phyloP scores from a whole-genome alignment of 306 rosid genomes.

The Luffa aegyptiaca region DNA sequence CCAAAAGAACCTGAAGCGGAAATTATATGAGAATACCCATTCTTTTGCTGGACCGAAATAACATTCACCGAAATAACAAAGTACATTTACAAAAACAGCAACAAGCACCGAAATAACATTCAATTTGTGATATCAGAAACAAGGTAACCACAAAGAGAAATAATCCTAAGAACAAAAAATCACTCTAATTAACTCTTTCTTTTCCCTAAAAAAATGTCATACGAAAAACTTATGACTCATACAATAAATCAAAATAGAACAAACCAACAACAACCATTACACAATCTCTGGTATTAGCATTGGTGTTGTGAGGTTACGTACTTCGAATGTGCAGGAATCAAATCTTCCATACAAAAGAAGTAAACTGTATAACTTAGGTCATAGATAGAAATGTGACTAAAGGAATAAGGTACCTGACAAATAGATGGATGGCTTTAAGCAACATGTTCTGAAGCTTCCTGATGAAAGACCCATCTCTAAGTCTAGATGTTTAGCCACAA shows the following conservation, averaged over 20 bases:
- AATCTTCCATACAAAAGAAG: neutral
- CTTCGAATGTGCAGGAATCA: neutral
- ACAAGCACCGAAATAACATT: conserved; percentile 53
- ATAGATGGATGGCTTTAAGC: conserved; percentile 59
- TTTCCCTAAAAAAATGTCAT: neutral
- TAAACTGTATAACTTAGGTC: neutral
- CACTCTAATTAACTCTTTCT: neutral
- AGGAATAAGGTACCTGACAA: conserved; percentile 37
- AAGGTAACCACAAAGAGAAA: conserved; percentile 4
- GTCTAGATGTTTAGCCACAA: too few species aligned
- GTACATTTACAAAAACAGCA: conserved; percentile 60
- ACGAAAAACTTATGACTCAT: neutral
- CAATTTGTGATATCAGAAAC: conserved; percentile 5
- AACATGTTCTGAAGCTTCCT: conserved; percentile 58
- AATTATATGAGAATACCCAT: conserved; percentile 27
- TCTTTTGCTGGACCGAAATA: conserved; percentile 30
- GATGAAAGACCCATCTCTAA: neutral
- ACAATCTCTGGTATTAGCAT: neutral
- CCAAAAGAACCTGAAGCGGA: conserved; percentile 69
- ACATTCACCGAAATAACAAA: neutral
- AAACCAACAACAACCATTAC: neutral
- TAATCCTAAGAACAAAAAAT: neutral
- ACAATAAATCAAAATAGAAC: neutral
- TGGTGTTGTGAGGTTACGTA: neutral
- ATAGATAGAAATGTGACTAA: too few species aligned